Percentiles rank a stretch among this genome's conserved stretches.
phyloP scores from a whole-genome alignment of 805 yeast genomes.

The Ogataea methanolica region DNA sequence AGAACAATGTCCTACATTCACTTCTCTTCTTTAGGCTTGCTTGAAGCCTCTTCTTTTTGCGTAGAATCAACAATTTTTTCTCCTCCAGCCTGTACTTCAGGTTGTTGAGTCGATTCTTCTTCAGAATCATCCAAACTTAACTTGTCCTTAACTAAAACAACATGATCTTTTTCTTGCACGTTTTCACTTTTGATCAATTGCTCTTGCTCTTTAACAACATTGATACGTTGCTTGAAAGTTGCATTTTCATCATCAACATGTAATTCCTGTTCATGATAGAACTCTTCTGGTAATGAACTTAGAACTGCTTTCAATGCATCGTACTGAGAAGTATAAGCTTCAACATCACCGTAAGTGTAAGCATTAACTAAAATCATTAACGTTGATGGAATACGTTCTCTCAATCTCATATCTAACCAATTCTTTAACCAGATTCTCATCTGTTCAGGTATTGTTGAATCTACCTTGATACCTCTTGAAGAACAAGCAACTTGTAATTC shows the following conservation, averaged over 20 bases:
- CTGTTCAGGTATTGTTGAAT: slow-evolving; percentile 71
- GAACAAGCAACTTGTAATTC: slow-evolving; percentile 90
- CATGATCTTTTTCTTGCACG: slow-evolving; percentile 64
- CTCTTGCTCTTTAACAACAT: slow-evolving; percentile 74
- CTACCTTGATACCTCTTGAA: slow-evolving; percentile 84
- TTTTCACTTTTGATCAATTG: slow-evolving; percentile 85
- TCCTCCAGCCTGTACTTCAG: slow-evolving; percentile 1
- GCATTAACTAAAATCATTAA: slow-evolving; percentile 80
- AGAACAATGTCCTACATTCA: too few relatives aligned
- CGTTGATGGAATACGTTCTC: slow-evolving; percentile 87
- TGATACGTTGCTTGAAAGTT: slow-evolving; percentile 65
- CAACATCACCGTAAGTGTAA: slow-evolving; percentile 74
- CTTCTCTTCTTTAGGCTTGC: neutral
- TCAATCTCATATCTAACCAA: slow-evolving; percentile 86
- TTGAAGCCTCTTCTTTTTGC: neutral
- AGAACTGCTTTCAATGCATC: slow-evolving; percentile 88
- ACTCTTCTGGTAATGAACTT: slow-evolving; percentile 88
- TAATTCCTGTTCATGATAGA: slow-evolving; percentile 90
- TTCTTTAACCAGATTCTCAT: slow-evolving; percentile 70
- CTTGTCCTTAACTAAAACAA: slow-evolving; percentile 58
- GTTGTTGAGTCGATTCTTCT: slow-evolving; percentile 1
- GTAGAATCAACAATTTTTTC: neutral
- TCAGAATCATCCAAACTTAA: slow-evolving; percentile 51
- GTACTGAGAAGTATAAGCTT: slow-evolving; percentile 50
- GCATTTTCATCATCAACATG: slow-evolving; percentile 68